Evolutionary conservation across 2,329 filamentous ascomycete species (phyloP).

Genomic region (Aspergillus melleus): DNA sequence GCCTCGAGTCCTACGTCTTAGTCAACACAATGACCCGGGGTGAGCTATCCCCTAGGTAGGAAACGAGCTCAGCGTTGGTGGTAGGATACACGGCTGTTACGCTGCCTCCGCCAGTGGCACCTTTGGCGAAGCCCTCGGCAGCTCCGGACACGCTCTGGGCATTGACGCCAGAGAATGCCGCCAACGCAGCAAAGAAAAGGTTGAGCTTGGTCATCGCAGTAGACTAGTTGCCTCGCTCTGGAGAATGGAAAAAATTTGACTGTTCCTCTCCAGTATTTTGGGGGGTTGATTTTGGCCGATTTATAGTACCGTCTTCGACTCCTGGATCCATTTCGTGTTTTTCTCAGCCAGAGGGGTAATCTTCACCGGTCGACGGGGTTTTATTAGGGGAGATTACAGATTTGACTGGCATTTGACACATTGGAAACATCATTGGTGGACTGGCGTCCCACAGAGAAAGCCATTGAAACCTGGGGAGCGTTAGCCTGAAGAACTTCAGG

Average conservation of each 20-base stretch:
- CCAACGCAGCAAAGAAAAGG: neutral
- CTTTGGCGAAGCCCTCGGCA: constrained; percentile 51
- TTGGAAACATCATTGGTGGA: neutral
- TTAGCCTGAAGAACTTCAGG: neutral
- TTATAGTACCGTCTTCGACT: neutral
- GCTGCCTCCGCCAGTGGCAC: constrained; percentile 61
- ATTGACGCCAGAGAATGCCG: neutral
- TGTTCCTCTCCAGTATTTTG: neutral
- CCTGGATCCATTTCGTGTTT: neutral
- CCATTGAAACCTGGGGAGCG: neutral
- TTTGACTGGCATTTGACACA: neutral
- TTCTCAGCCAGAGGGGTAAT: neutral
- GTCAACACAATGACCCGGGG: constrained; percentile 56
- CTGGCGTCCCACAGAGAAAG: neutral
- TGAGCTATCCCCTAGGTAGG: constrained; percentile 56
- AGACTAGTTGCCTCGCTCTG: neutral
- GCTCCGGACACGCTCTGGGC: constrained; percentile 19
- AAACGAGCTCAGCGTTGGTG: constrained; percentile 57
- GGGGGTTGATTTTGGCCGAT: neutral
- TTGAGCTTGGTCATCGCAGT: neutral
- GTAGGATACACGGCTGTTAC: constrained; percentile 57
- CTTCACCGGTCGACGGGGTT: neutral
- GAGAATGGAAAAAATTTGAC: neutral
- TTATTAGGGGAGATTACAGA: neutral
- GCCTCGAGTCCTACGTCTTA: constrained; percentile 12